phyloP scores from a whole-genome alignment of 306 rosid species.

The Dryas drummondii region DNA sequence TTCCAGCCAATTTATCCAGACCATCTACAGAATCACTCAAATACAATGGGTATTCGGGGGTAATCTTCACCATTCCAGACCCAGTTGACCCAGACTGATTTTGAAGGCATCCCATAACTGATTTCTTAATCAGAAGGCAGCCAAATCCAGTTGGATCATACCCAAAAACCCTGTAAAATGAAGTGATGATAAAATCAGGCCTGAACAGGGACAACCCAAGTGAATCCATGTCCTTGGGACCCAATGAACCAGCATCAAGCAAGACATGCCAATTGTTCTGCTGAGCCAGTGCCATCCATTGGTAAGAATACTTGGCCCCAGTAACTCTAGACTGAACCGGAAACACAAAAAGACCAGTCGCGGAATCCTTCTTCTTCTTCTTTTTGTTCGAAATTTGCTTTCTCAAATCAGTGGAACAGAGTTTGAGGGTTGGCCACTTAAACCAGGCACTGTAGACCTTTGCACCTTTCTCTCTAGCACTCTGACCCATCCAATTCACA shows the following conservation, averaged over 20 bases:
- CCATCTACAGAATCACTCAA: constrained; percentile 86
- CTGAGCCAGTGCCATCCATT: constrained; percentile 98
- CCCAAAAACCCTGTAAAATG: constrained; percentile 95
- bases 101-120: constrained; percentile 84
- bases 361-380: constrained; percentile 88
- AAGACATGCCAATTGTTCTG: constrained; percentile 98
- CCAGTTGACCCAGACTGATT: constrained; percentile 87
- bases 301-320: constrained; percentile 92
- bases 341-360: constrained; percentile 86
- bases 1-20: constrained; percentile 64
- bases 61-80: constrained; percentile 92
- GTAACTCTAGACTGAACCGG: constrained; percentile 97
- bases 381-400: constrained; percentile 84
- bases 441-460: constrained; percentile 89
- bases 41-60: constrained; percentile 86
- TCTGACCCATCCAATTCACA: constrained; percentile 91
- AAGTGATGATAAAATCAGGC: constrained; percentile 91
- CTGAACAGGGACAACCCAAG: constrained; percentile 92
- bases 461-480: constrained; percentile 91
- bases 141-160: constrained; percentile 98
- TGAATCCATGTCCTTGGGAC: constrained; percentile 99
- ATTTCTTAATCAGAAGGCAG: constrained; percentile 87
- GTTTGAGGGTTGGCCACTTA: constrained; percentile 95
- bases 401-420: constrained; percentile 91
- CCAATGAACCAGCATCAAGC: constrained; percentile 94